These are phyloP conservation scores for Synchytrium microbalum DNA, from an alignment of 371 early-diverging fungal genomes.

Conservation along the genomic window DNA sequence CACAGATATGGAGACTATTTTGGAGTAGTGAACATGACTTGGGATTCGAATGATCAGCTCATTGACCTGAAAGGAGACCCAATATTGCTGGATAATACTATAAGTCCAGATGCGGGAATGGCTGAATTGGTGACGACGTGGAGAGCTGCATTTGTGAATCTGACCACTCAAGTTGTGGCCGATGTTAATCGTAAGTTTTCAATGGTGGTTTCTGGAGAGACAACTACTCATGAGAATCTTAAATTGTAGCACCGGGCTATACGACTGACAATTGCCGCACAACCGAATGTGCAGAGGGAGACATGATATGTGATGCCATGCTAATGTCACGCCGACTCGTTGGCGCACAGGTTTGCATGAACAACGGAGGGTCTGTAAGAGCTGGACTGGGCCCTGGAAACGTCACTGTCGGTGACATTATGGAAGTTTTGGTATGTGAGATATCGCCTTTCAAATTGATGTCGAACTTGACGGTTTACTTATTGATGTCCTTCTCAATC, in stretches of 20 bases:
- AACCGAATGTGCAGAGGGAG: conserved; percentile 46
- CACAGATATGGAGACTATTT: conserved; percentile 53
- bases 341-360: conserved; percentile 9
- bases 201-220: conserved; percentile 32
- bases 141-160: conserved; percentile 38
- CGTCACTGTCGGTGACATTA: conserved; percentile 42
- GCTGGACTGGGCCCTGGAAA: conserved; percentile 38
- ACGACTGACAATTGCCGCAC: not conserved
- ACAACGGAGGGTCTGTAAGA: conserved; percentile 48
- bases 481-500: not conserved
- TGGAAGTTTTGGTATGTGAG: conserved; percentile 40
- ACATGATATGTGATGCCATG: conserved; percentile 52
- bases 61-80: conserved; percentile 43
- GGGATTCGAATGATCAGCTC: conserved; percentile 32
- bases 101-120: conserved; percentile 35
- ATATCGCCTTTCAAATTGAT: not conserved
- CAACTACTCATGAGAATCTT: no score
- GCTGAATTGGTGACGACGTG: conserved; percentile 34
- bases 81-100: conserved; percentile 41
- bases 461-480: not conserved
- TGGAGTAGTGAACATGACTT: conserved; percentile 55
- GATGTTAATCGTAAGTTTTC: conserved; percentile 24
- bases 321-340: conserved; percentile 12
- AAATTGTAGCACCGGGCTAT: not conserved
- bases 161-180: conserved; percentile 38